phyloP scores from a whole-genome alignment of 2,329 filamentous ascomycete genomes.

The Tolypocladium endophyticum region DNA sequence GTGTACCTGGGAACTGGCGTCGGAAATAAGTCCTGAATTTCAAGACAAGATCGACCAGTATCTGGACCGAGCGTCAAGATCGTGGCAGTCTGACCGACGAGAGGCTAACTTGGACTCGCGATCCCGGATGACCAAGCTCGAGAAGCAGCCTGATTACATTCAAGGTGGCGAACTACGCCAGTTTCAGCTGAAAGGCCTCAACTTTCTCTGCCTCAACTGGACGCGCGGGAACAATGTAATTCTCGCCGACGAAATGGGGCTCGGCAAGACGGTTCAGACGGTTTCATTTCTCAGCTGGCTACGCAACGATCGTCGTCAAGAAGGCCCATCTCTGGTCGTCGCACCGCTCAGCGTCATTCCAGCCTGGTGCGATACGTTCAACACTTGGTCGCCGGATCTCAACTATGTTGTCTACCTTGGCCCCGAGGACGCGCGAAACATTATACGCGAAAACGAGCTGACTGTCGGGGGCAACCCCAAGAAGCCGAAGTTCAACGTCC shows the following conservation, averaged over 20 bases:
- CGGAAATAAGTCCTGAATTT: slow-evolving; percentile 65
- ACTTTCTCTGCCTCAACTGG: slow-evolving; percentile 96
- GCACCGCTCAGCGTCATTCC: slow-evolving; percentile 95
- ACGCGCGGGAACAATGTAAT: slow-evolving; percentile 90
- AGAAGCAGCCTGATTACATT: slow-evolving; percentile 78
- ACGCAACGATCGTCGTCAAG: slow-evolving; percentile 76
- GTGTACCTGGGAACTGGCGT: slow-evolving; percentile 83
- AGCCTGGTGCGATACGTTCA: slow-evolving; percentile 96
- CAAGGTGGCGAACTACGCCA: slow-evolving; percentile 74
- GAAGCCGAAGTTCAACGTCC: slow-evolving; percentile 93
- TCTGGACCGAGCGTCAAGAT: slow-evolving; percentile 70
- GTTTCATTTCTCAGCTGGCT: slow-evolving; percentile 97
- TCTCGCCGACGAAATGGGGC: slow-evolving; percentile 94
- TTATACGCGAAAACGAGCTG: slow-evolving; percentile 84
- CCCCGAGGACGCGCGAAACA: slow-evolving; percentile 72
- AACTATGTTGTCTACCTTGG: slow-evolving; percentile 98
- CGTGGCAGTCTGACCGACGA: slow-evolving; percentile 67
- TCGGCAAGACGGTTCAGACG: slow-evolving; percentile 96
- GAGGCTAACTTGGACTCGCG: slow-evolving; percentile 70
- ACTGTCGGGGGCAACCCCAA: slow-evolving; percentile 76
- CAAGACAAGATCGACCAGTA: slow-evolving; percentile 89
- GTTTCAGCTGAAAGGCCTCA: slow-evolving; percentile 89
- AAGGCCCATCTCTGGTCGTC: slow-evolving; percentile 94
- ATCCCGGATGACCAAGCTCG: slow-evolving; percentile 60
- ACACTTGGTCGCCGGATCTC: slow-evolving; percentile 87